phyloP scores from a whole-genome alignment of 352 stramenopile species.

The Globisporangium alternatum region DNA sequence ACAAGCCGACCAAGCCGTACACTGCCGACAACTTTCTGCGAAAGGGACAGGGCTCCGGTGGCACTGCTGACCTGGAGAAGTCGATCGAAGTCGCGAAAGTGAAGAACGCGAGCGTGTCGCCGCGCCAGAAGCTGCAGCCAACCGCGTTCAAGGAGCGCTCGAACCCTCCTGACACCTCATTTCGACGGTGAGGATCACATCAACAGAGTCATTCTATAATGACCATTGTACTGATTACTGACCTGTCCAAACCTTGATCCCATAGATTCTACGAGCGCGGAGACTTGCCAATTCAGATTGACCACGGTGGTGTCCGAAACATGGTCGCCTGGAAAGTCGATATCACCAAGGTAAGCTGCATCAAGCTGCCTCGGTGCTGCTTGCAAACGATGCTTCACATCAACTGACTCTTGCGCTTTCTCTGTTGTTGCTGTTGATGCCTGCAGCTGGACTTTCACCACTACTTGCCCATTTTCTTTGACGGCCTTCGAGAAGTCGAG shows the following conservation, averaged over 20 bases:
- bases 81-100: slow-evolving; percentile 33
- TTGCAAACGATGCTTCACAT: not conserved
- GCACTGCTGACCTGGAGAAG: slow-evolving; percentile 72
- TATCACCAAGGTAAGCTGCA: slow-evolving; percentile 77
- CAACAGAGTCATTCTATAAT: not conserved
- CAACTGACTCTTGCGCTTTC: not conserved
- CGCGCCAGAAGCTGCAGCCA: slow-evolving; percentile 48
- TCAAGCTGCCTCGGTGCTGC: too few species aligned
- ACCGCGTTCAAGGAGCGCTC: slow-evolving; percentile 90
- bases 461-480: slow-evolving; percentile 98
- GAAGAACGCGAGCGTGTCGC: slow-evolving; percentile 40
- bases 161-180: slow-evolving; percentile 92
- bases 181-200: slow-evolving; percentile 39
- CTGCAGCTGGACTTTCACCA: slow-evolving; percentile 96
- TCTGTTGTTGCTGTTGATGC: not conserved
- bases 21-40: slow-evolving; percentile 90
- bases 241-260: not conserved
- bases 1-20: slow-evolving; percentile 80
- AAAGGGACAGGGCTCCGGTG: slow-evolving; percentile 86
- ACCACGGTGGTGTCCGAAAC: slow-evolving; percentile 95
- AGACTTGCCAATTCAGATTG: slow-evolving; percentile 96
- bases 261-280: slow-evolving; percentile 90
- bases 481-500: slow-evolving; percentile 95
- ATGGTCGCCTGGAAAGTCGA: slow-evolving; percentile 97
- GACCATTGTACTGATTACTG: not conserved